These are phyloP conservation scores for Neurospora sp. DNA, from an alignment of 495 filamentous ascomycete genomes.

Conservation along the genomic window DNA sequence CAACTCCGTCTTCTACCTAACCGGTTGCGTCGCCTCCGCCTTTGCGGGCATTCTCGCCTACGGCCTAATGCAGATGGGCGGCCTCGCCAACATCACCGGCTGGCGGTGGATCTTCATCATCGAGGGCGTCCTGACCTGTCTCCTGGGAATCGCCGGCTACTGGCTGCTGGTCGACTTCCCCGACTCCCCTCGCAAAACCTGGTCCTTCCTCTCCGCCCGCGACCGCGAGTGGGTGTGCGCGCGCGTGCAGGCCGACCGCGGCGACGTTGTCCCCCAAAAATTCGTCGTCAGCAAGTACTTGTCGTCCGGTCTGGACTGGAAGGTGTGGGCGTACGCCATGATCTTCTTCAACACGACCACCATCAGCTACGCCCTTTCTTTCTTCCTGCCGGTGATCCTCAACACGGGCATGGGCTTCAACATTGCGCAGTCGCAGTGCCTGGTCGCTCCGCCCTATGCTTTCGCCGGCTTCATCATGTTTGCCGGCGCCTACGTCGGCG, in stretches of 20 bases:
- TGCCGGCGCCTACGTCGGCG: constrained; percentile 39
- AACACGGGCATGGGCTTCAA: constrained; percentile 46
- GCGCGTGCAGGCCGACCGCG: constrained; percentile 48
- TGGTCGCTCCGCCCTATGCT: constrained; percentile 54
- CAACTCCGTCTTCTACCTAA: constrained; percentile 54
- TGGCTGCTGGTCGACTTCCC: constrained; percentile 52
- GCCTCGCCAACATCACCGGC: constrained; percentile 37
- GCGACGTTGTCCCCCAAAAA: constrained; percentile 39
- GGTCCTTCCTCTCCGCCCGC: constrained; percentile 38
- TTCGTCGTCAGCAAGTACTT: constrained; percentile 46
- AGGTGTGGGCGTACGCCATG: constrained; percentile 54
- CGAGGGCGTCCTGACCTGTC: constrained; percentile 42
- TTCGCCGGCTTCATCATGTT: constrained; percentile 53
- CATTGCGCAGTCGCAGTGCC: constrained; percentile 47
- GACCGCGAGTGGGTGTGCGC: constrained; percentile 49
- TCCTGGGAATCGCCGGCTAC: constrained; percentile 38
- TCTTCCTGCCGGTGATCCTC: constrained; percentile 60
- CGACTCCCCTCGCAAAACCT: constrained; percentile 41
- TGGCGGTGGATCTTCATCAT: constrained; percentile 62
- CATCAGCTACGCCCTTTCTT: constrained; percentile 53
- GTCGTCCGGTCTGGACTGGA: constrained; percentile 37
- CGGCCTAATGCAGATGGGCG: constrained; percentile 49
- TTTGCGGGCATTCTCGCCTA: constrained; percentile 56
- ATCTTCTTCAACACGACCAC: constrained; percentile 52
- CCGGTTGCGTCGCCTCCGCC: constrained; percentile 52